Conservation (phyloP, 2,329 filamentous ascomycete genomes). For the Blumeriella jaapii region DNA sequence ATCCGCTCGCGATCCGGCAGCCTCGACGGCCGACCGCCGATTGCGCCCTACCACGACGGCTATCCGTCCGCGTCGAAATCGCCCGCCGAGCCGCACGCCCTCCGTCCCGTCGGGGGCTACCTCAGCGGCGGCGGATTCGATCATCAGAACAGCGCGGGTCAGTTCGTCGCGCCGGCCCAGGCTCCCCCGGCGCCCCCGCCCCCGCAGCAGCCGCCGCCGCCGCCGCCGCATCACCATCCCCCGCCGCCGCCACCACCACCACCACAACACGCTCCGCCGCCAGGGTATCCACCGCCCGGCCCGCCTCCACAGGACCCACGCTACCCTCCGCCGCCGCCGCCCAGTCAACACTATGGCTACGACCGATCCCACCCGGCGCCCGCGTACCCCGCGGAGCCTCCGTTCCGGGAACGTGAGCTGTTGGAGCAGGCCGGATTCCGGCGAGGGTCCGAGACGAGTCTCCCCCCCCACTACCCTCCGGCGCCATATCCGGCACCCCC, state of each 20-base stretch:
- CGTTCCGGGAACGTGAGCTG: slow-evolving; percentile 7
- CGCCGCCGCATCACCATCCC: not conserved
- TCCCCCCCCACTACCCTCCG: not conserved
- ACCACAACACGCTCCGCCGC: not conserved
- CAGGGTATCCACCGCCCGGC: slow-evolving; percentile 5
- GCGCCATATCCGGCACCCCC: not conserved
- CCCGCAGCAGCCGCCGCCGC: no score
- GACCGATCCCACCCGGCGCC: slow-evolving; percentile 2
- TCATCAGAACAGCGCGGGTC: no score
- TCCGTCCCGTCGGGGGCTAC: no score
- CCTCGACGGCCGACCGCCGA: not conserved
- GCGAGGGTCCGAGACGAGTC: slow-evolving; percentile 10
- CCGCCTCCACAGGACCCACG: not conserved
- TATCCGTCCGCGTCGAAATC: not conserved
- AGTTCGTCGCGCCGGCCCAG: not conserved
- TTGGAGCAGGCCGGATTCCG: slow-evolving; percentile 16
- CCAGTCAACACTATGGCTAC: not conserved
- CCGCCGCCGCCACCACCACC: not conserved
- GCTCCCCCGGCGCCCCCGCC: not conserved
- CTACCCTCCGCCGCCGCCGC: not conserved
- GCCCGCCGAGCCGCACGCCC: no score
- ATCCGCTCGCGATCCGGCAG: no score
- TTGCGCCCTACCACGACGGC: no score
- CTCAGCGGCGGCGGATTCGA: no score
- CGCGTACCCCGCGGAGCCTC: slow-evolving; percentile 1